Percentiles rank a stretch among this genome's conserved stretches.
Conservation (phyloP, 75 land plant genomes). For the Pinus albicaulis region DNA sequence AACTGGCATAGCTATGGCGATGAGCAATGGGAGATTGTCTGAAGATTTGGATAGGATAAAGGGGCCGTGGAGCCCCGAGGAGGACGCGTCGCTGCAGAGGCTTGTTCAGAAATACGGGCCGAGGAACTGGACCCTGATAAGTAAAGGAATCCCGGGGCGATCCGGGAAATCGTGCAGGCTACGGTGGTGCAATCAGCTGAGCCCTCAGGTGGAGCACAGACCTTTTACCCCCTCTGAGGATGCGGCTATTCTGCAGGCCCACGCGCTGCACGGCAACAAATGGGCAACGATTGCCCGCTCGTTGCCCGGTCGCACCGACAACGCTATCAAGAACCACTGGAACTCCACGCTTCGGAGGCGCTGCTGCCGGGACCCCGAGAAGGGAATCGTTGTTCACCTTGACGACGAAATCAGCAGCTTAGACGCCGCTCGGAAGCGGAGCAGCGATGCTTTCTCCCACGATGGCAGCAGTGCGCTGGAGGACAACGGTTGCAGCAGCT, state of each 20-base stretch:
- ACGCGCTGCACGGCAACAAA: conserved; percentile 74
- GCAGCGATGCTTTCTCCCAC: conserved; percentile 9
- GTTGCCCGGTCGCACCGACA: conserved; percentile 78
- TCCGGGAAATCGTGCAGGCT: conserved; percentile 81
- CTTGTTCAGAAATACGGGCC: conserved; percentile 80
- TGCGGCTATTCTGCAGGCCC: conserved; percentile 64
- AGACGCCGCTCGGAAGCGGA: no score
- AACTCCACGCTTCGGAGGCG: conserved; percentile 82
- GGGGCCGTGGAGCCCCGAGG: conserved; percentile 93
- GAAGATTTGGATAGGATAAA: conserved; percentile 95
- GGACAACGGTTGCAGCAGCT: conserved; percentile 98
- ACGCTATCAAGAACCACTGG: conserved; percentile 92
- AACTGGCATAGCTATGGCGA: no score
- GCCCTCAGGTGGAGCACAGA: conserved; percentile 82
- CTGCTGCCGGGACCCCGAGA: conserved; percentile 40
- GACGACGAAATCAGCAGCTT: no score
- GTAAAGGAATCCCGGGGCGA: conserved; percentile 70
- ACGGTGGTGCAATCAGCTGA: conserved; percentile 89
- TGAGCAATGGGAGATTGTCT: no score
- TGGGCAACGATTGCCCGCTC: conserved; percentile 87
- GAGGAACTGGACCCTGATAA: conserved; percentile 81
- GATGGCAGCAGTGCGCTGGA: conserved; percentile 96
- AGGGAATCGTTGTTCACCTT: conserved; percentile 79
- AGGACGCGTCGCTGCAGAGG: conserved; percentile 58
- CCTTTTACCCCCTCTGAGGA: conserved; percentile 74